These are phyloP conservation scores for Monosporascus sp. DNA, from an alignment of 2,329 filamentous ascomycete genomes.

Conservation along the genomic window DNA sequence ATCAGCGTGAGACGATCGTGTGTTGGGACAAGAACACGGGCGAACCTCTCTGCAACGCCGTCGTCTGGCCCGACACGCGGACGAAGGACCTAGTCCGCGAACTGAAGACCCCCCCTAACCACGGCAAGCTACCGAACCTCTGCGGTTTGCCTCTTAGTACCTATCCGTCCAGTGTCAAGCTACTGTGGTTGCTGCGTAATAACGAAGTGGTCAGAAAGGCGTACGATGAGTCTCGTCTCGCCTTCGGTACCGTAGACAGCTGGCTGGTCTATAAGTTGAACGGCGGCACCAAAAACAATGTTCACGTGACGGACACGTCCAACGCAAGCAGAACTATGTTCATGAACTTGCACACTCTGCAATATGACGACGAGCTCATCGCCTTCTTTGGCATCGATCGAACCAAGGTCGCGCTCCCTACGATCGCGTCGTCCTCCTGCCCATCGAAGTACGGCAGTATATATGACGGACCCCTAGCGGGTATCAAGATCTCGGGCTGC, in stretches of 20 bases:
- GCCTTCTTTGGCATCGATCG: constrained; percentile 69
- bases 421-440: constrained; percentile 77
- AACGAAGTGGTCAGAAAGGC: constrained; percentile 63
- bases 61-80: constrained; percentile 87
- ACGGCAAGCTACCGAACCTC: constrained; percentile 62
- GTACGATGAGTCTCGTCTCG: constrained; percentile 69
- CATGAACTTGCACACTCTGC: constrained; percentile 75
- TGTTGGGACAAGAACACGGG: constrained; percentile 81
- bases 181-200: constrained; percentile 76
- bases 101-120: constrained; percentile 61
- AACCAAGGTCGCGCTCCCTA: constrained; percentile 69
- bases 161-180: constrained; percentile 81
- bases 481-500: constrained; percentile 73
- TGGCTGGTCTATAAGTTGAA: constrained; percentile 86
- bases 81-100: constrained; percentile 69
- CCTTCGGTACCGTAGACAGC: constrained; percentile 82
- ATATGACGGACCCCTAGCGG: constrained; percentile 58
- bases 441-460: constrained; percentile 66
- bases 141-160: constrained; percentile 83
- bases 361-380: constrained; percentile 74
- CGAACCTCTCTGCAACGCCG: constrained; percentile 74
- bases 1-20: constrained; percentile 83
- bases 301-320: constrained; percentile 79
- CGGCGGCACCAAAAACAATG: constrained; percentile 56
- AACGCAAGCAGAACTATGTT: constrained; percentile 94